Evolutionary conservation across 805 yeast genomes (phyloP), one percentile per base, ranked within the genome.

Genomic region (Vanderwaltozyma verrucispora): DNA sequence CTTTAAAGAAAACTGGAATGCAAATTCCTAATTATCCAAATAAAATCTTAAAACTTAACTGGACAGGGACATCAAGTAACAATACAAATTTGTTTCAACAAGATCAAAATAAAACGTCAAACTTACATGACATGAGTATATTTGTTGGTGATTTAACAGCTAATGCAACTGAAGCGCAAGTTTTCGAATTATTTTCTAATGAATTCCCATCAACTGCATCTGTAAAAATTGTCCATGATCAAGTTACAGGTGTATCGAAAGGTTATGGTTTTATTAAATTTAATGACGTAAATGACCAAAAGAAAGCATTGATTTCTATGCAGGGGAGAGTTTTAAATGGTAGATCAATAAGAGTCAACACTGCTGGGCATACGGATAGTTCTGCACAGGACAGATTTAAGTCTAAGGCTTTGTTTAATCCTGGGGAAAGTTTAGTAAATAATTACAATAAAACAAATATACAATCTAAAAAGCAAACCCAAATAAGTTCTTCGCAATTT

Each of bases 261-360:
- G 95, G 95, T 11, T 87, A 81, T 59, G 96, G 96, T 2, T 88
- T 88, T 64, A 84, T 86, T n/a, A 75, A 84, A 43, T 86, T 87
- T 54, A 51, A 67, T 26, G 69, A 70, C 40, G 77, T 73, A 42
- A 67, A 68, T 10, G 86, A 80, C 28, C 86, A 80, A 58, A 79
- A 76, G 47, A 69, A 76, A 36, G 86, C 95, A 0, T 56, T 85
- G 29, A 52, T 68, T 17, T 94, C 83, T 53, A 83, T 86, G 94
- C 88, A 82, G 59, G 94, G 95, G 4, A 68, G 69, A 15, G 64
- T 74, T 28, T 60, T 86, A 32, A 78, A 80, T 38, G 80, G 82
- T 14, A 68, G 88, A 46, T 80, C 94, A 5, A 80, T 87, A 35
- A 67, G 92, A 44, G 83, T 87, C 23, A 77, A 84, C 11, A 73